Base-by-base conservation (phyloP, 768 basidiomycete species). In the Mycena polygramma region DNA sequence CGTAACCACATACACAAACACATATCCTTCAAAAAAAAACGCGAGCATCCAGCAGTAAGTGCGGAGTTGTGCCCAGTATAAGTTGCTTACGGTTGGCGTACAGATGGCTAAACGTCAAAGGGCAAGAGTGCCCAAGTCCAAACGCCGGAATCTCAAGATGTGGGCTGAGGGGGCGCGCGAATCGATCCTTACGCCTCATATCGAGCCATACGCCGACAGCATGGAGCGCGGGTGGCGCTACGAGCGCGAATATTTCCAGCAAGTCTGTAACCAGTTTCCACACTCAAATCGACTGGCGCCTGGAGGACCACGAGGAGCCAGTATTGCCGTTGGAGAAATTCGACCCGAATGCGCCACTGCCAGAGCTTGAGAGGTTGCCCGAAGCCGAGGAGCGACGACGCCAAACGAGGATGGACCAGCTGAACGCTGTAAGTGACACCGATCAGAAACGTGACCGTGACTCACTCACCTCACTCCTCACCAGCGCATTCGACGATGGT, bases 401-500 rank as follows among this genome's bases (percentile, higher is more conserved):
- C 3, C 7, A 15, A 60, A 60, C 19, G 14, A 19, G 26, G 6
- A 60, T 60, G 15, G 43, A 60, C 17, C 46, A 43, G 19, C 26
- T 60, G 58, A 48, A 60, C 17, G 58, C 58, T 6, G 58, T 60
- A 35, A 60, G 58, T 48, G 39, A 13, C 20, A 7, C 13, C 8
- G 58, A 46, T 48, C 15, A 26, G 30, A 26, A 26, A 26, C n/a
- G 58, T 46, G 58, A 35, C 26, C 26, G 26, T 35, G 41, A 37
- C 35, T 39, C 9, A 60, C 41, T 43, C 17, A 7, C 43, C 13
- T 19, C 45, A 7, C 30, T 11, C 30, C 10, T 17, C 7, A 22
- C 7, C 30, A 60, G 58, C 58, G 58, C 9, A 60, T 60, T 26
- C 26, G 24, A 26, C 58, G 58, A 7, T 60, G 58, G 58, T 17